phyloP scores from a whole-genome alignment of 371 early-diverging fungal genomes.

The Massospora cicadina region DNA sequence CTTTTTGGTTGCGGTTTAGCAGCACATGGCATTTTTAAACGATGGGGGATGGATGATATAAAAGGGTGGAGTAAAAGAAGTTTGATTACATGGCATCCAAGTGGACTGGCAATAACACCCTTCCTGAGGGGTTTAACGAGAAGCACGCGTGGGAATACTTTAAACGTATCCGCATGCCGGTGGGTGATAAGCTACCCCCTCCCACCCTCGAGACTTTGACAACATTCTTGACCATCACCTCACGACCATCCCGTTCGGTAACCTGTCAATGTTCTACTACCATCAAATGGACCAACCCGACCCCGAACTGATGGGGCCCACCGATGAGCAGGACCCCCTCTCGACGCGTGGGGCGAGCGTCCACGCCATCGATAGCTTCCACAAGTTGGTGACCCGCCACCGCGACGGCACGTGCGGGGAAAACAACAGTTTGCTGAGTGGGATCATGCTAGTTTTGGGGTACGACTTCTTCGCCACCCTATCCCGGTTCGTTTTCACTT shows the following conservation, averaged over 20 bases:
- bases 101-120: no score
- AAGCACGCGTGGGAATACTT: neutral
- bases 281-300: neutral
- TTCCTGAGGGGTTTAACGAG: no score
- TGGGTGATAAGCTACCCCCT: neutral
- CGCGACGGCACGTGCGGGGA: conserved; percentile 1
- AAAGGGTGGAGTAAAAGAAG: no score
- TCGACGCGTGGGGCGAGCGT: neutral
- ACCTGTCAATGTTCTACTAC: neutral
- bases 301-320: neutral
- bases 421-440: neutral
- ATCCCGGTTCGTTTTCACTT: neutral
- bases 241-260: neutral
- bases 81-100: no score
- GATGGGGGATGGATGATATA: no score
- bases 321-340: neutral
- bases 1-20: no score
- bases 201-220: conserved; percentile 1
- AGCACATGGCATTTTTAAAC: no score
- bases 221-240: neutral
- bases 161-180: neutral
- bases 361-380: neutral
- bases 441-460: neutral
- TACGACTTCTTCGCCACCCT: neutral
- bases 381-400: neutral